phyloP scores from a whole-genome alignment of 1,284 basidiomycete species.

The Neolentinus lepideus region DNA sequence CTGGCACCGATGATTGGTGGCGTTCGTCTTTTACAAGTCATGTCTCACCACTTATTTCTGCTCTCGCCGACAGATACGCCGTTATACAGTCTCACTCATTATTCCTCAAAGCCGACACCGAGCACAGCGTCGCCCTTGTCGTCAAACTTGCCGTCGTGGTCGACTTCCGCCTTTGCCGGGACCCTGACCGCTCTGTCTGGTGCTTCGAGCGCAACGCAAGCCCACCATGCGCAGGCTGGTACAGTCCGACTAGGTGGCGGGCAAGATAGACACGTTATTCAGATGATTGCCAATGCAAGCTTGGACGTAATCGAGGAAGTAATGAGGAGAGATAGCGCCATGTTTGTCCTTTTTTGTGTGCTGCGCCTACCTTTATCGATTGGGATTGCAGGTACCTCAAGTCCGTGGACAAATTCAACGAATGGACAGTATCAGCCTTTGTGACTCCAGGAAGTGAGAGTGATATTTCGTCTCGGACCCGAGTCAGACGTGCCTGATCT shows the following conservation, averaged over 20 bases:
- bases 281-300: slow-evolving; percentile 94
- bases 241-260: slow-evolving; percentile 56
- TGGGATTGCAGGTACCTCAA: slow-evolving; percentile 75
- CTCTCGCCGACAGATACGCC: slow-evolving; percentile 80
- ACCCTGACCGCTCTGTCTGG: slow-evolving; percentile 81
- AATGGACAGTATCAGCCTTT: slow-evolving; percentile 94
- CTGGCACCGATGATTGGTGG: background rate
- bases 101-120: slow-evolving; percentile 63
- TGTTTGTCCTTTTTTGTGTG: slow-evolving; percentile 47
- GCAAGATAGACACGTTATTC: slow-evolving; percentile 87
- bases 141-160: slow-evolving; percentile 79
- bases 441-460: slow-evolving; percentile 85
- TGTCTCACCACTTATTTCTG: slow-evolving; percentile 81
- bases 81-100: slow-evolving; percentile 72
- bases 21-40: slow-evolving; percentile 18
- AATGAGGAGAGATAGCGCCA: slow-evolving; percentile 76
- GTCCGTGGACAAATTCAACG: slow-evolving; percentile 91
- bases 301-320: slow-evolving; percentile 89
- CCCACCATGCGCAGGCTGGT: slow-evolving; percentile 51
- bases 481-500: slow-evolving; percentile 8
- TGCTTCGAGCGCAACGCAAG: slow-evolving; percentile 64
- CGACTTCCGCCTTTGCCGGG: slow-evolving; percentile 79
- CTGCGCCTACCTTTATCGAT: slow-evolving; percentile 1
- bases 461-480: slow-evolving; percentile 2
- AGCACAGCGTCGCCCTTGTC: slow-evolving; percentile 58